Evolutionary conservation across 768 basidiomycete genomes (phyloP), one percentile per base, ranked within the genome.

Genomic region (Tubosaeta brunneosetosa): DNA sequence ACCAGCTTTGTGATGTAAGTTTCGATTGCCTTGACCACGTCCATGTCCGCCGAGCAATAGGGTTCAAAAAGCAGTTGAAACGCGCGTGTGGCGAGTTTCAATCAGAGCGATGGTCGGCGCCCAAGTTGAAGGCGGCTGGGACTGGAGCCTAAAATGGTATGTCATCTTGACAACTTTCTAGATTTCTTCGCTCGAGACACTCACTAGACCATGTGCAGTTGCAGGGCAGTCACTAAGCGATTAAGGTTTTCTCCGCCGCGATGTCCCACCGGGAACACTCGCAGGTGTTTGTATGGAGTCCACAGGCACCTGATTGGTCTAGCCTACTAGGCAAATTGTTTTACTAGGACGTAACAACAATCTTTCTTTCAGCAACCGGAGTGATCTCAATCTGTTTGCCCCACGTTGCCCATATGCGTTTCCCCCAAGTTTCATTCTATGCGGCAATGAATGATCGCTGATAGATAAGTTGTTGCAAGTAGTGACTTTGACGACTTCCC

Each of bases 11-110:
- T 81, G 66, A 97, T 79, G 75, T 98, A 99, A 6, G 86, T 89
- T 73, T 94, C 91, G 27, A 97, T 85, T 8, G 97, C 97, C 71
- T 94, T 95, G 63, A 93, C 79, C 58, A 94, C 86, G 71, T 99
- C 94, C 97, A 98, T 98, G 22, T 40, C 33, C 16, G 47, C 22
- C 40, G 37, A 31, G 32, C 19, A 19, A 32, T n/a, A 48, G 44
- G 19, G 34, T 13, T 29, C 16, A 14, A 38, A 29, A 17, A 46
- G 22, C 17, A 27, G 34, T 22, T 17, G 36, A 36, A 19, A 19
- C 13, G 14, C 12, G 48, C 27, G 47, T 48, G 47, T 44, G 26
- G 47, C 22, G 26, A 16, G 47, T 33, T 41, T 41, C 22, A 41
- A 41, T 40, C 38, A 40, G 19, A 40, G 38, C 38, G 38, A 40